These are phyloP conservation scores for Lanmaoa rubissima DNA, from an alignment of 768 basidiomycete genomes.

Conservation along the genomic window DNA sequence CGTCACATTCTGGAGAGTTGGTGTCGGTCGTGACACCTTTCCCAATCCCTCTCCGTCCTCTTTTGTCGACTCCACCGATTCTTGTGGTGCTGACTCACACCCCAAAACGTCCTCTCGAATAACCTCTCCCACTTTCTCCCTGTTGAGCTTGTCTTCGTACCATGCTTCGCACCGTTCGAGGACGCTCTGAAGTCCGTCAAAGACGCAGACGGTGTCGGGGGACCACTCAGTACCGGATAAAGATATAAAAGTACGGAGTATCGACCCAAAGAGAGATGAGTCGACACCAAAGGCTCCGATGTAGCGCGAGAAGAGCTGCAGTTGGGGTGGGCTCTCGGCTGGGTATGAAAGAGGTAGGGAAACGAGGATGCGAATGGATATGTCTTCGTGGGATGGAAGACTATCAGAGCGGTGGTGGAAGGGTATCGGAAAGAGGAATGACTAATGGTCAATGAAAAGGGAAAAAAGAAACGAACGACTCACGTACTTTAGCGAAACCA, in stretches of 20 bases:
- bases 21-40: not conserved
- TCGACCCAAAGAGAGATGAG: conserved; percentile 67
- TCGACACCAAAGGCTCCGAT: conserved; percentile 78
- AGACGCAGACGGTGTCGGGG: conserved; percentile 73
- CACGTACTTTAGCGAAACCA: conserved; percentile 61
- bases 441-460: not conserved
- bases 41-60: conserved; percentile 6
- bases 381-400: conserved; percentile 51
- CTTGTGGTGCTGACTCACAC: conserved; percentile 13
- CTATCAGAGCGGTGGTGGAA: conserved; percentile 28
- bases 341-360: conserved; percentile 66
- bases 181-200: conserved; percentile 80
- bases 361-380: conserved; percentile 54
- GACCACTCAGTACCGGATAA: conserved; percentile 74
- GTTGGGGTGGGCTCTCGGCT: conserved; percentile 63
- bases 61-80: conserved; percentile 1
- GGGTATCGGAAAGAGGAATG: not conserved
- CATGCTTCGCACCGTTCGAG: conserved; percentile 64
- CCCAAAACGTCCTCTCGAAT: conserved; percentile 50
- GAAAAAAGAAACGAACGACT: not conserved
- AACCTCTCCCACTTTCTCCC: conserved; percentile 53
- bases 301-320: conserved; percentile 84
- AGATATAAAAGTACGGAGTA: conserved; percentile 81
- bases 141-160: conserved; percentile 66
- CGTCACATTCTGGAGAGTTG: conserved; percentile 13